Conservation (phyloP, 2,329 filamentous ascomycete species). For the Sodiomyces alkalinus region DNA sequence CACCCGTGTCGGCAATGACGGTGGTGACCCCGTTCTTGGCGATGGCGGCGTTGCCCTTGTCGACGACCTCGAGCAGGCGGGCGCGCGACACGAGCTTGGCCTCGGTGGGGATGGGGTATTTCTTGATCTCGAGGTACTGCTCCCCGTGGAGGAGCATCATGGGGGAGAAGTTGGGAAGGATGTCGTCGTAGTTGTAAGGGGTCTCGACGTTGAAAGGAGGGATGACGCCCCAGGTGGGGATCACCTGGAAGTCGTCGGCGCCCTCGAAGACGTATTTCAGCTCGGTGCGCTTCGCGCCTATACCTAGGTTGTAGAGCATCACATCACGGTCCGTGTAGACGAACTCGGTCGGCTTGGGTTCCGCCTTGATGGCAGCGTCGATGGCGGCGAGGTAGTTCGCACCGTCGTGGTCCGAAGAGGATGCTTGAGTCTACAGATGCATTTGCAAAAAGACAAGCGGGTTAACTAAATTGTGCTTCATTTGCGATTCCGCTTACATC, state of each 20-base stretch:
- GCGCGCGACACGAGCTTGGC: constrained; percentile 62
- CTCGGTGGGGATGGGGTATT: constrained; percentile 79
- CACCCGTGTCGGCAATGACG: constrained; percentile 68
- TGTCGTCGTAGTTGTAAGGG: constrained; percentile 64
- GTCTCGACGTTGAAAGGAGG: constrained; percentile 77
- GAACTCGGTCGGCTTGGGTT: constrained; percentile 60
- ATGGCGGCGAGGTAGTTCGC: constrained; percentile 58
- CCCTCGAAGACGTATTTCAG: constrained; percentile 83
- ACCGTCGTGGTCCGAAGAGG: constrained; percentile 5
- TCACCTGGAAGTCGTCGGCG: constrained; percentile 77
- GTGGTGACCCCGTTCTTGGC: constrained; percentile 70
- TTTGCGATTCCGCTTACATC: too few species aligned
- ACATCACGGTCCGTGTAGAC: constrained; percentile 73
- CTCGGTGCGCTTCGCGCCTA: constrained; percentile 84
- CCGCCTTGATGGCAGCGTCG: constrained; percentile 55
- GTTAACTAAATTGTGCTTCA: constrained; percentile 7
- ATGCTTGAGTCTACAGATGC: background rate
- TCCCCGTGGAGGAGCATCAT: constrained; percentile 99
- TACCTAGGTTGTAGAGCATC: constrained; percentile 88
- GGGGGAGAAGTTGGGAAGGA: constrained; percentile 90
- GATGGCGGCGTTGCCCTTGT: constrained; percentile 85
- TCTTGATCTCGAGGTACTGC: constrained; percentile 90
- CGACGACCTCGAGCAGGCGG: constrained; percentile 81
- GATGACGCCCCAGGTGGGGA: constrained; percentile 92
- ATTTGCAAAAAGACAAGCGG: constrained; percentile 5